Conservation (phyloP, 257 asterid genomes). For the Solanum neorickii region DNA sequence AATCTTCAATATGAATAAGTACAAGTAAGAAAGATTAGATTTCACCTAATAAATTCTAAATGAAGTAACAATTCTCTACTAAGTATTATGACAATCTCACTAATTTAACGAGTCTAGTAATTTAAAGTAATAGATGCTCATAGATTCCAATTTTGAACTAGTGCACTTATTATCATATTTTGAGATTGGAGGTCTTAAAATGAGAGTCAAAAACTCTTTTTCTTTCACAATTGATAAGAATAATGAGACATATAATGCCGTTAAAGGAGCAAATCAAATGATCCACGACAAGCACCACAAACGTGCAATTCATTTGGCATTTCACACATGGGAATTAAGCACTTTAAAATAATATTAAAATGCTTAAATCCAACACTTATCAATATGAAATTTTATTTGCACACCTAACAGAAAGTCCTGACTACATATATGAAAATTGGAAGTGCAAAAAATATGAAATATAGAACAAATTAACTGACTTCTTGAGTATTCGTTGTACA, state of each 20-base stretch:
- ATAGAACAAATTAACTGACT: conserved; percentile 28
- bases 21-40: no score
- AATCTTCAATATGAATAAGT: background rate
- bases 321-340: no score
- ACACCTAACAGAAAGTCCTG: no score
- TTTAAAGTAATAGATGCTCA: background rate
- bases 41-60: no score
- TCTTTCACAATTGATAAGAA: no score
- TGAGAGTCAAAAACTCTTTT: background rate
- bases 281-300: no score
- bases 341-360: no score
- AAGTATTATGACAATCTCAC: background rate
- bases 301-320: no score
- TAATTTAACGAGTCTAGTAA: background rate
- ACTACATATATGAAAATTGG: background rate
- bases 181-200: background rate
- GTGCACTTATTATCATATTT: background rate
- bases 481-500: conserved; percentile 67
- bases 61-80: background rate
- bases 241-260: no score
- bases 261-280: no score
- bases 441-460: background rate
- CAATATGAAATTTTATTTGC: no score
- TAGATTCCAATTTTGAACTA: background rate
- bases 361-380: no score